A percentile compares a stretch with the other conserved stretches of the same genome.
These are phyloP conservation scores for Cyberlindnera mississippiensis DNA, from an alignment of 805 yeast genomes.

Conservation along the genomic window DNA sequence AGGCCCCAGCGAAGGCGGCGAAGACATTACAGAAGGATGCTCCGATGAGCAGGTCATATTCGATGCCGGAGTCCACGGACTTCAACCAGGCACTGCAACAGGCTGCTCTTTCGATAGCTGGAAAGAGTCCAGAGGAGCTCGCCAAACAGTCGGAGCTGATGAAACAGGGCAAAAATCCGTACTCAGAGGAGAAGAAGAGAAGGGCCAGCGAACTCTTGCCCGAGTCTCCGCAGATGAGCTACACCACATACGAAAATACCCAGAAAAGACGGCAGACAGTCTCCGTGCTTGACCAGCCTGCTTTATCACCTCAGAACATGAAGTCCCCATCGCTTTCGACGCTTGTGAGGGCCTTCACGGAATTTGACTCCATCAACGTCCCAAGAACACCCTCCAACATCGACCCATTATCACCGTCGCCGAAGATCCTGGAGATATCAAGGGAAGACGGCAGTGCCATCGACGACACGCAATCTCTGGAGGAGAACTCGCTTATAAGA, in stretches of 20 bases:
- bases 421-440: constrained; percentile 9
- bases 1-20: background rate
- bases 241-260: background rate
- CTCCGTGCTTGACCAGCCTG: constrained; percentile 12
- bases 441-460: constrained; percentile 10
- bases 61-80: constrained; percentile 12
- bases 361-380: constrained; percentile 20
- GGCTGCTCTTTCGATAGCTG: constrained; percentile 54
- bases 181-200: background rate
- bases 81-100: constrained; percentile 48
- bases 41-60: constrained; percentile 13
- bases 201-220: background rate
- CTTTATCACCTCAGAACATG: constrained; percentile 6
- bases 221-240: constrained; percentile 2
- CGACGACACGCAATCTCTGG: constrained; percentile 1
- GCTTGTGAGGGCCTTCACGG: constrained; percentile 24
- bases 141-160: constrained; percentile 29
- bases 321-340: constrained; percentile 21
- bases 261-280: constrained; percentile 11
- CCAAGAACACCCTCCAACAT: constrained; percentile 18
- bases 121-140: constrained; percentile 48
- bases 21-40: background rate
- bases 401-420: constrained; percentile 15
- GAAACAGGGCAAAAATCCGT: constrained; percentile 46
- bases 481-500: background rate